Percentiles rank a stretch among this genome's conserved stretches.
Evolutionary conservation across 352 stramenopile species (phyloP).

Genomic region (Phytophthora pisi): DNA sequence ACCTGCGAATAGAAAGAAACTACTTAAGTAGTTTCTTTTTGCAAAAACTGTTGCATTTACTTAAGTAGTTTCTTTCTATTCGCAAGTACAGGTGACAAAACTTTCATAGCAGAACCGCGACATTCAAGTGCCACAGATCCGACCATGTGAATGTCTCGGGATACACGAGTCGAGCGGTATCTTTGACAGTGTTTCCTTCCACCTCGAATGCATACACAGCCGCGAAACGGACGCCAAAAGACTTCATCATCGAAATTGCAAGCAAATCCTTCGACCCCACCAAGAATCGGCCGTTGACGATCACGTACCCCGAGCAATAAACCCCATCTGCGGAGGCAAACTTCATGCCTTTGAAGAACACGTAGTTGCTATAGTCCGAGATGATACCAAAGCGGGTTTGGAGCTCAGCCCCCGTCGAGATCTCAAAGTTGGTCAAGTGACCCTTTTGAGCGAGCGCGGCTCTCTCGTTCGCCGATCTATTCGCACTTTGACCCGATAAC

Average conservation of each 20-base stretch:
- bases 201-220: slow-evolving; percentile 41
- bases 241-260: slow-evolving; percentile 38
- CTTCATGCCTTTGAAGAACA: slow-evolving; percentile 39
- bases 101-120: slow-evolving; percentile 9
- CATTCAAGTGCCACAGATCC: slow-evolving; percentile 26
- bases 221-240: slow-evolving; percentile 19
- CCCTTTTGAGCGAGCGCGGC: slow-evolving; percentile 8
- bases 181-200: slow-evolving; percentile 34
- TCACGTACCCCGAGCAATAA: slow-evolving; percentile 40
- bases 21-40: no score
- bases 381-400: slow-evolving; percentile 38
- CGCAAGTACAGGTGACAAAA: no score
- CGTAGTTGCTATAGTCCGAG: slow-evolving; percentile 41
- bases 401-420: slow-evolving; percentile 31
- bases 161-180: slow-evolving; percentile 35
- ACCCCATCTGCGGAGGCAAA: slow-evolving; percentile 43
- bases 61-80: no score
- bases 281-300: slow-evolving; percentile 40
- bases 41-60: no score
- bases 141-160: slow-evolving; percentile 32
- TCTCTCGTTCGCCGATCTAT: slow-evolving; percentile 10
- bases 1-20: no score
- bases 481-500: slow-evolving; percentile 2
- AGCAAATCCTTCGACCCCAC: slow-evolving; percentile 33
- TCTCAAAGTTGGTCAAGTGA: slow-evolving; percentile 35